Conservation (phyloP, 2,329 filamentous ascomycete species). For the Trichoderma koningiopsis region DNA sequence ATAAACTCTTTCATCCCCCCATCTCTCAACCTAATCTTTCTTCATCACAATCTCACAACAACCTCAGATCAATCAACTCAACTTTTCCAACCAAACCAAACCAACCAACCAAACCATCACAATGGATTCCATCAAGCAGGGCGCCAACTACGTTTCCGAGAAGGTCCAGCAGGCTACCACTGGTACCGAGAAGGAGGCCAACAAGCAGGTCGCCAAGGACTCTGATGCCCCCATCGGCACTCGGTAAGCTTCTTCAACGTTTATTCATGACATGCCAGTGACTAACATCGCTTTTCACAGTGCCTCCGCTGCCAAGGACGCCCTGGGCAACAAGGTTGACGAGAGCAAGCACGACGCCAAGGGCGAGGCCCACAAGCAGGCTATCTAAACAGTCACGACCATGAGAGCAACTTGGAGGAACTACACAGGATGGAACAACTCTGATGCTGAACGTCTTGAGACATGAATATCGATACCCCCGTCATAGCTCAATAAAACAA, state of each 20-base stretch:
- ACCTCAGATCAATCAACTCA: conserved; percentile 9
- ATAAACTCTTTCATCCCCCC: conserved; percentile 23
- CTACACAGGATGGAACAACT: background rate
- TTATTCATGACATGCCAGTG: background rate
- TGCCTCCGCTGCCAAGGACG: conserved; percentile 53
- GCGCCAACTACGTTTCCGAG: conserved; percentile 68
- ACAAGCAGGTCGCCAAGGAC: conserved; percentile 70
- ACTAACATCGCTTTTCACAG: conserved; percentile 34
- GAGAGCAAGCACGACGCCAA: conserved; percentile 46
- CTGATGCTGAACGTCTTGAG: background rate
- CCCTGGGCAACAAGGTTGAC: conserved; percentile 49
- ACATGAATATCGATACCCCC: conserved; percentile 24
- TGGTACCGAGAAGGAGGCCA: conserved; percentile 66
- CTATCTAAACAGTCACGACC: conserved; percentile 37
- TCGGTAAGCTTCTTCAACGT: conserved; percentile 45
- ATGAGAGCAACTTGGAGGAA: background rate
- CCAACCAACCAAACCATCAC: conserved; percentile 39
- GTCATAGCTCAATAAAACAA: conserved; percentile 23
- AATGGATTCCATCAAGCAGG: conserved; percentile 61
- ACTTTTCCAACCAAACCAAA: conserved; percentile 24
- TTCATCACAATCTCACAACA: conserved; percentile 22
- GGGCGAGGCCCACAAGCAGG: conserved; percentile 46
- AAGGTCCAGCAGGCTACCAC: conserved; percentile 58
- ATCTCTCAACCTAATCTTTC: background rate
- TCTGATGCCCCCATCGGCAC: conserved; percentile 53